These are phyloP conservation scores for Byssoonygena ceratinophila DNA, from an alignment of 2,329 filamentous ascomycete species.

Conservation along the genomic window DNA sequence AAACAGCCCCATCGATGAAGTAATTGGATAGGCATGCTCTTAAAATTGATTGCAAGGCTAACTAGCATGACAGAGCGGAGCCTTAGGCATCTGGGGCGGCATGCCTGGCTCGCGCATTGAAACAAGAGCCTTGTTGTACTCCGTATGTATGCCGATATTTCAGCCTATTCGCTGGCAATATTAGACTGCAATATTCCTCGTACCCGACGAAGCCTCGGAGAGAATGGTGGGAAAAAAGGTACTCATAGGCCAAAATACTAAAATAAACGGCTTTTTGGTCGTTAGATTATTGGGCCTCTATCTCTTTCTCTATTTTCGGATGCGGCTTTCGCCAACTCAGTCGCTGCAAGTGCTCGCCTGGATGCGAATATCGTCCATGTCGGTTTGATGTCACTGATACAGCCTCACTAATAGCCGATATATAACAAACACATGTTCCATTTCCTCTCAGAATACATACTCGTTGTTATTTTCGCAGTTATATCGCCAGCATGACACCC, in stretches of 20 bases:
- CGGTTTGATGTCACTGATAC: slow-evolving; percentile 7
- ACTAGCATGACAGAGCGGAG: neutral
- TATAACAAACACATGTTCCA: slow-evolving; percentile 4
- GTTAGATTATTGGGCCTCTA: slow-evolving; percentile 8
- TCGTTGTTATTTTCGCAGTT: slow-evolving; percentile 1
- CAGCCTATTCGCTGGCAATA: slow-evolving; percentile 4
- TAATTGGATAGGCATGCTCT: slow-evolving; percentile 5
- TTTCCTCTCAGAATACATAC: slow-evolving; percentile 1
- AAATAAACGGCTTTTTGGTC: neutral
- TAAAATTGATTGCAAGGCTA: neutral
- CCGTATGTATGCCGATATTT: too few relatives aligned
- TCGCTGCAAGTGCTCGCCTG: slow-evolving; percentile 3
- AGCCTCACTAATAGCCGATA: slow-evolving; percentile 1
- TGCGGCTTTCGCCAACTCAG: slow-evolving; percentile 9
- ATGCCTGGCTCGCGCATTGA: neutral
- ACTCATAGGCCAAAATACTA: neutral
- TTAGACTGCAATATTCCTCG: neutral
- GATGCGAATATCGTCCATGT: slow-evolving; percentile 5
- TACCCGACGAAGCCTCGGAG: slow-evolving; percentile 2
- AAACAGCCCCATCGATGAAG: slow-evolving; percentile 5
- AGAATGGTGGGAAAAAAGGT: neutral
- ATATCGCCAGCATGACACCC: slow-evolving; percentile 6
- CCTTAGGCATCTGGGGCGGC: slow-evolving; percentile 5
- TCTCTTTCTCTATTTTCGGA: neutral
- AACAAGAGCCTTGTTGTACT: neutral